Evolutionary conservation across 2,329 filamentous ascomycete species (phyloP).

Genomic region (Neopestalotiopsis sp.): DNA sequence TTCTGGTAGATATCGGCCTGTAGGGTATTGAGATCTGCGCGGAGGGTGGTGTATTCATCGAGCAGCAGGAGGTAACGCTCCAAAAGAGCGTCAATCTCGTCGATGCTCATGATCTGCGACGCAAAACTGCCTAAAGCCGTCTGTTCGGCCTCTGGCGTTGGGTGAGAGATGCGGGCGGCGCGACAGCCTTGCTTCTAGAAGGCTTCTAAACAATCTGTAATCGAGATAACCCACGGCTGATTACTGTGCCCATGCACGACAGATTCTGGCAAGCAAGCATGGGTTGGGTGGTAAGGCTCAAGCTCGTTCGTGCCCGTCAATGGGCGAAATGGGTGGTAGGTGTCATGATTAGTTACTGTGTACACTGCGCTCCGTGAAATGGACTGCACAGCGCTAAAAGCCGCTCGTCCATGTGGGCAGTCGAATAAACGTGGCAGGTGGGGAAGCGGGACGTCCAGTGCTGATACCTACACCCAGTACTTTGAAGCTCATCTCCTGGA

Average conservation of each 20-base stretch:
- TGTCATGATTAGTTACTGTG: neutral
- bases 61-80: constrained; percentile 69
- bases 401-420: neutral
- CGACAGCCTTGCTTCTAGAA: neutral
- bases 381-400: neutral
- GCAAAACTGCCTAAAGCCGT: neutral
- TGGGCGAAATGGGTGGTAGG: neutral
- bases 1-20: constrained; percentile 62
- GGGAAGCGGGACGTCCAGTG: neutral
- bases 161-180: neutral
- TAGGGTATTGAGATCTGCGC: constrained; percentile 54
- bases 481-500: neutral
- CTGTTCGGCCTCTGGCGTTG: neutral
- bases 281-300: neutral
- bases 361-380: neutral
- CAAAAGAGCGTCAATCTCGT: constrained; percentile 65
- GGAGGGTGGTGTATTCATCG: constrained; percentile 68
- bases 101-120: constrained; percentile 30
- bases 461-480: neutral
- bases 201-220: neutral
- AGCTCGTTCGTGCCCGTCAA: neutral
- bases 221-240: neutral
- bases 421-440: constrained; percentile 8
- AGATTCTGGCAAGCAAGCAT: neutral
- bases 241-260: neutral